A percentile compares a stretch with the other conserved stretches of the same genome.
phyloP scores from a whole-genome alignment of 1,139 yeast genomes.

The Sugiyamaella japonica region DNA sequence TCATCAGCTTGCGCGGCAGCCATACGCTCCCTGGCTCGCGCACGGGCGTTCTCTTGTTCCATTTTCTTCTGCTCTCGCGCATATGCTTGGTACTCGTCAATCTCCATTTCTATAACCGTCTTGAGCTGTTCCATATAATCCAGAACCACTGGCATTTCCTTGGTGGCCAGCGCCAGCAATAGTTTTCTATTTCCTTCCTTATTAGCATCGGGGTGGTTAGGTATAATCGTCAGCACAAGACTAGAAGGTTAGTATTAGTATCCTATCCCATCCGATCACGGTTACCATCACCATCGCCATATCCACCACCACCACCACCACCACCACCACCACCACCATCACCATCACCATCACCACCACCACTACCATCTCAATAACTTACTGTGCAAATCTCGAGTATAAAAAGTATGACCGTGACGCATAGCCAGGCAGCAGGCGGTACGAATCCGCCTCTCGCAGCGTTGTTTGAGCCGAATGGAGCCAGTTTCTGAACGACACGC shows the following conservation, averaged over 20 bases:
- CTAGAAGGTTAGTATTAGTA: conserved; percentile 13
- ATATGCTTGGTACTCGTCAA: conserved; percentile 31
- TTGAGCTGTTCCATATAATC: conserved; percentile 43
- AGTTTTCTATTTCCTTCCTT: conserved; percentile 30
- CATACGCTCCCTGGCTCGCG: conserved; percentile 9
- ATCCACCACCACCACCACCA: no score
- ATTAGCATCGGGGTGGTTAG: conserved; percentile 46
- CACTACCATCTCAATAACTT: conserved; percentile 17
- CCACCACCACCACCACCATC: no score
- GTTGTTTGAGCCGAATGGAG: conserved; percentile 46
- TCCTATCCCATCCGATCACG: no score
- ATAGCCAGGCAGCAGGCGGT: conserved; percentile 43
- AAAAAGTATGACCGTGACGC: conserved; percentile 50
- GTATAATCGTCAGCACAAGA: conserved; percentile 48
- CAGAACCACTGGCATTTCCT: conserved; percentile 40
- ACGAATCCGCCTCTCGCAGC: conserved; percentile 48
- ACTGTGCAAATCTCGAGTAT: conserved; percentile 51
- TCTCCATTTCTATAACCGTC: conserved; percentile 38
- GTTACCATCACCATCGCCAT: no score
- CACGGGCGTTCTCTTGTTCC: conserved; percentile 15
- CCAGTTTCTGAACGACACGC: conserved; percentile 49
- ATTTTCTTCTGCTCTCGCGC: conserved; percentile 15
- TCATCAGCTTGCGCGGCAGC: neutral
- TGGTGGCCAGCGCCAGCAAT: conserved; percentile 30
- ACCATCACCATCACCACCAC: no score